Evolutionary conservation across 2,329 filamentous ascomycete genomes (phyloP).

Genomic region (Exserohilum rostratum): DNA sequence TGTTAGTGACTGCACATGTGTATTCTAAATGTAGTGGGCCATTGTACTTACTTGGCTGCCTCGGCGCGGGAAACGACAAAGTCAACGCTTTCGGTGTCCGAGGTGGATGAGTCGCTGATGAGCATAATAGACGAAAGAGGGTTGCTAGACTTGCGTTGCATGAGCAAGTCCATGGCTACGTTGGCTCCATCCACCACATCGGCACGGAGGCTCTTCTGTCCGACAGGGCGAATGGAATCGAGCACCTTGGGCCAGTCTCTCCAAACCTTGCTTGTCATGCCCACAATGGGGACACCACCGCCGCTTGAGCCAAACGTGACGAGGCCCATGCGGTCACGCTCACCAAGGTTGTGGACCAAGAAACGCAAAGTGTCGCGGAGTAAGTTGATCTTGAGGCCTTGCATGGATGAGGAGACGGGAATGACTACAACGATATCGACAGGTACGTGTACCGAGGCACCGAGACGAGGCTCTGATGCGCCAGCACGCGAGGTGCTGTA

Average conservation of each 20-base stretch:
- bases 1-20: constrained; percentile 19
- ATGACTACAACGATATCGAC: constrained; percentile 96
- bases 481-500: constrained; percentile 72
- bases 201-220: constrained; percentile 93
- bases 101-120: constrained; percentile 96
- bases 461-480: constrained; percentile 52
- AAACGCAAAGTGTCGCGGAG: constrained; percentile 91
- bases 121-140: constrained; percentile 93
- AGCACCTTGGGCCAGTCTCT: constrained; percentile 87
- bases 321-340: constrained; percentile 93
- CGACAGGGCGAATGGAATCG: constrained; percentile 86
- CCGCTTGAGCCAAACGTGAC: constrained; percentile 96
- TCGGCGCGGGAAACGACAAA: constrained; percentile 97
- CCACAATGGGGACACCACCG: constrained; percentile 92
- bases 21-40: background rate
- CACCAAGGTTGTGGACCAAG: constrained; percentile 85
- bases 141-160: constrained; percentile 96
- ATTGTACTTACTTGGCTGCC: constrained; percentile 80
- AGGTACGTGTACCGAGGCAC: constrained; percentile 77
- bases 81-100: constrained; percentile 92
- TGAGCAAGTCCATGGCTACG: constrained; percentile 96
- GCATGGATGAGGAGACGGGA: constrained; percentile 97
- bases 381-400: constrained; percentile 97
- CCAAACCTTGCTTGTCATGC: constrained; percentile 97
- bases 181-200: constrained; percentile 98